Evolutionary conservation across 1,284 basidiomycete genomes (phyloP).

Genomic region (Tilletiaria anomala): DNA sequence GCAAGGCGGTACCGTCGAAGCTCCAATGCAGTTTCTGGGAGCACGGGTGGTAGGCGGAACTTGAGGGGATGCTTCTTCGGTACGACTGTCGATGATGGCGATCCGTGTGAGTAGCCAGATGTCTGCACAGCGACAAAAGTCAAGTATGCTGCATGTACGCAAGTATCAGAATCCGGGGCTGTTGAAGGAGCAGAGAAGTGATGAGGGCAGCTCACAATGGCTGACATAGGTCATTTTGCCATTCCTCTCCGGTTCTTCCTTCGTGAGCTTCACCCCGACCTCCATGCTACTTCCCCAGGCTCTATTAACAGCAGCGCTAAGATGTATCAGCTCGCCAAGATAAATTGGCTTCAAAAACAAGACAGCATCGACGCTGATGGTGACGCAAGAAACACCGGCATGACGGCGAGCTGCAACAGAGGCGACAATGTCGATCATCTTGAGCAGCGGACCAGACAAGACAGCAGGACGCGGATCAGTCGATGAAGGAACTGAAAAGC

Average conservation of each 20-base stretch:
- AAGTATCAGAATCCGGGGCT: background rate
- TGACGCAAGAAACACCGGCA: constrained; percentile 37
- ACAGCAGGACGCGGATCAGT: constrained; percentile 4
- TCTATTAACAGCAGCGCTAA: constrained; percentile 39
- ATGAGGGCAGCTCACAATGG: constrained; percentile 14
- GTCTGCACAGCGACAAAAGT: constrained; percentile 42
- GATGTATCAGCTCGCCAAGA: constrained; percentile 28
- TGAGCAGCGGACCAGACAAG: constrained; percentile 40
- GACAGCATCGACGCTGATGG: constrained; percentile 38
- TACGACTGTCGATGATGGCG: too few relatives aligned
- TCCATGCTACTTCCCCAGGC: constrained; percentile 40
- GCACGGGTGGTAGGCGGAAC: too few relatives aligned
- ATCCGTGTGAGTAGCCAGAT: too few relatives aligned
- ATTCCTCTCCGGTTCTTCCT: constrained; percentile 25
- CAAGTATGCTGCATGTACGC: constrained; percentile 24
- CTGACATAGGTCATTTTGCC: constrained; percentile 35
- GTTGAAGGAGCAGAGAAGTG: background rate
- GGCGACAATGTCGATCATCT: constrained; percentile 41
- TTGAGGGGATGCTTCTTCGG: too few relatives aligned
- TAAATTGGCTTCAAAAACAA: constrained; percentile 29
- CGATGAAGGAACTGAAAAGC: background rate
- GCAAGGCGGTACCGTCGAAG: too few relatives aligned
- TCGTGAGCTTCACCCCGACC: constrained; percentile 39
- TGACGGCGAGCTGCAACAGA: constrained; percentile 40
- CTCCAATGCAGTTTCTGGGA: too few relatives aligned